phyloP scores from a whole-genome alignment of 2,329 filamentous ascomycete genomes.

The Diaporthe nobilis region DNA sequence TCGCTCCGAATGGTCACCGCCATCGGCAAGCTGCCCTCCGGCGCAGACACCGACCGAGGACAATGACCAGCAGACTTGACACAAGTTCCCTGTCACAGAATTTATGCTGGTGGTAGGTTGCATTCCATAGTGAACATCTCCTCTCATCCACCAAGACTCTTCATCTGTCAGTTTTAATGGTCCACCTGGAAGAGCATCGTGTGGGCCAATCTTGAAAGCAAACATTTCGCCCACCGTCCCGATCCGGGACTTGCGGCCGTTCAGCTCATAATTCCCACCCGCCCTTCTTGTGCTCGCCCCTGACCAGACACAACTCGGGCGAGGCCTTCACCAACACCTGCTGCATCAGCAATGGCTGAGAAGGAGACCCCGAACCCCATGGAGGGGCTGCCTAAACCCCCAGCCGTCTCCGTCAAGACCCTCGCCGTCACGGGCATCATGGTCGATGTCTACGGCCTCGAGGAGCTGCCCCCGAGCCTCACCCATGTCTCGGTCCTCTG shows the following conservation, averaged over 20 bases:
- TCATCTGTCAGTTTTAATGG: not conserved
- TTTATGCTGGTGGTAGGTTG: not conserved
- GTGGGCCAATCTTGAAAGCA: not conserved
- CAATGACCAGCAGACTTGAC: not conserved
- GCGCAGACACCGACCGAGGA: not conserved
- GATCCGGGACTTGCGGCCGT: not conserved
- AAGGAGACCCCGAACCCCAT: constrained; percentile 42
- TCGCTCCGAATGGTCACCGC: constrained; percentile 6
- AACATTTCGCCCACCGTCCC: not conserved
- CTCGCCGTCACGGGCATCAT: constrained; percentile 84
- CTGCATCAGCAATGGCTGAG: not conserved
- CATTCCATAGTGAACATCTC: not conserved
- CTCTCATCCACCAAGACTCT: not conserved
- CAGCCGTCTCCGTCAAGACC: constrained; percentile 72
- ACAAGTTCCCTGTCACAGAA: too few species aligned
- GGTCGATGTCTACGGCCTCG: constrained; percentile 84
- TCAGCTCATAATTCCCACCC: not conserved
- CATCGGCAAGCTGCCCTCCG: not conserved
- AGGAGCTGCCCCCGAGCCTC: constrained; percentile 72
- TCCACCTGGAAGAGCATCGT: not conserved
- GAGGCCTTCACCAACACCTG: not conserved
- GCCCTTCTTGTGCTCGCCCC: not conserved
- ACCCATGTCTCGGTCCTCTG: constrained; percentile 83
- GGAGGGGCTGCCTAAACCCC: constrained; percentile 53
- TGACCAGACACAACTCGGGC: not conserved